Base-by-base conservation (phyloP, 176 grass and related monocot genomes). In the Hordeum marinum region DNA sequence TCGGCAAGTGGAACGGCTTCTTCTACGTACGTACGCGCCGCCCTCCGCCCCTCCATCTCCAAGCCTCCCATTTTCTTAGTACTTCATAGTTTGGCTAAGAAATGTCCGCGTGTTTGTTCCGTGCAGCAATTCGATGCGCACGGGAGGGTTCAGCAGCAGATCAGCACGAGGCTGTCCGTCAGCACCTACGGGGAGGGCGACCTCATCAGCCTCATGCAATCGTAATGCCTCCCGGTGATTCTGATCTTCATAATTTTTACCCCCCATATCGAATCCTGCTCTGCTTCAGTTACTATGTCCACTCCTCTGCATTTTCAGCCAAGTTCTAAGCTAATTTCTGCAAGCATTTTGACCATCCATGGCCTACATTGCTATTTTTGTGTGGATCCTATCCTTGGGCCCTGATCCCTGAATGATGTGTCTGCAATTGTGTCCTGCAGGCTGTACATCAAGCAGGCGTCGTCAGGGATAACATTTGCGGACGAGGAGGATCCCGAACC, bases 191-290 rank as follows among this genome's bases (percentile, higher is more conserved):
- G 96, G 13, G 96, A 94, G 86, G 93, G 84, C 32, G 79, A 96
- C 54, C 91, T 99, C 66, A 92, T 90, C 69, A 99, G 96, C 81
- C 93, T 99, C 31, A 79, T 96, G 75, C 96, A 99, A 94, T 92
- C 96, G 93, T 99, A 80, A 84, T 81, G 36, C 57, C 57, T 57
- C 8, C 18, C 18, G 18, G 6, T 31, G 39, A 54, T 40, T 42
- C 12, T 48, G 45, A 46, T 46, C 1, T 13, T 45, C 12, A 46
- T 46, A 29, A 46, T 50, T 50, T 24, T 31, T 55, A 31, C 75
- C 18, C 13, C 57, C 35, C 39, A 11, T 76, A 43, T 21, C 31
- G 45, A 80, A 41, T 67, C n/a, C 2, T 39, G 11, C 23, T 65
- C 4, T 75, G 15, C 32, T 67, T 76, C 48, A 62, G 35, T 58